Conservation (phyloP, 768 basidiomycete genomes). For the Leccinum subgranulosum region DNA sequence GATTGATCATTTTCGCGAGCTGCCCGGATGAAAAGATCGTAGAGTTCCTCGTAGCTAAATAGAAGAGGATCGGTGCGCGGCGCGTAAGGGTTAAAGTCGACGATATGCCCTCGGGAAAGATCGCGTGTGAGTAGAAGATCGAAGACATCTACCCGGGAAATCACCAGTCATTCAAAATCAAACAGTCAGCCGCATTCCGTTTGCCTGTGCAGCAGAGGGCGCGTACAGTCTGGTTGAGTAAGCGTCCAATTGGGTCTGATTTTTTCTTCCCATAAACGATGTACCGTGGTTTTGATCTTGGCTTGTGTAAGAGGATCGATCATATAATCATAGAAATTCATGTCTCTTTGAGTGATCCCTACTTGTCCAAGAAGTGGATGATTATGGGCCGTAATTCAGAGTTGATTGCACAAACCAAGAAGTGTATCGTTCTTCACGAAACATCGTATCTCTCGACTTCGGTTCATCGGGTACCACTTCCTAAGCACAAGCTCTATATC, state of each 20-base stretch:
- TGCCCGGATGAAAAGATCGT: slow-evolving; percentile 31
- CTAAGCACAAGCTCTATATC: slow-evolving; percentile 81
- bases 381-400: background rate
- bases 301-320: slow-evolving; percentile 54
- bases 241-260: slow-evolving; percentile 59
- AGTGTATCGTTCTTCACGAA: slow-evolving; percentile 75
- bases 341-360: slow-evolving; percentile 88
- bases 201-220: background rate
- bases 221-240: slow-evolving; percentile 62
- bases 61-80: slow-evolving; percentile 84
- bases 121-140: slow-evolving; percentile 87
- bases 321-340: slow-evolving; percentile 85
- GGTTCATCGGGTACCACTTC: slow-evolving; percentile 87
- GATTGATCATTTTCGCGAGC: background rate
- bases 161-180: background rate
- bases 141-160: slow-evolving; percentile 57
- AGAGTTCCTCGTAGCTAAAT: slow-evolving; percentile 79
- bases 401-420: slow-evolving; percentile 50
- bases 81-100: slow-evolving; percentile 91
- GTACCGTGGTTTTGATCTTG: slow-evolving; percentile 51
- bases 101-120: slow-evolving; percentile 67
- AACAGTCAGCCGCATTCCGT: background rate
- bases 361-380: background rate
- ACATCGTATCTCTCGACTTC: slow-evolving; percentile 83
- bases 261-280: slow-evolving; percentile 63